Percentiles rank a stretch among this genome's conserved stretches.
phyloP scores from a whole-genome alignment of 2,329 filamentous ascomycete genomes.

The Sclerotinia trifoliorum region DNA sequence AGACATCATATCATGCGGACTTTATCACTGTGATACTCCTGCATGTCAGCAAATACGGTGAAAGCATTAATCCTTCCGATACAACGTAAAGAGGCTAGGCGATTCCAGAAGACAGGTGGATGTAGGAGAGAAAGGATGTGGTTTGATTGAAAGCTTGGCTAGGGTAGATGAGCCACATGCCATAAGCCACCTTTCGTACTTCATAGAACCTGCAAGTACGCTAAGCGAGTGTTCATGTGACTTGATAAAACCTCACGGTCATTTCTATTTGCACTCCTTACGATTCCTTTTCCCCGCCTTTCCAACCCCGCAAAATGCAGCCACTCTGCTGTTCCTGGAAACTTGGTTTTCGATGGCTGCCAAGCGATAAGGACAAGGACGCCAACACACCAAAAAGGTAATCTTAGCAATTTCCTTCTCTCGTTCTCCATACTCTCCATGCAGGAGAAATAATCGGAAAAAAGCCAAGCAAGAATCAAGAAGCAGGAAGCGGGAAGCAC shows the following conservation, averaged over 20 bases:
- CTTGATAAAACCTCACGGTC: no score
- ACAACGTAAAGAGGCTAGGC: neutral
- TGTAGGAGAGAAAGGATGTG: no score
- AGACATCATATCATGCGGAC: neutral
- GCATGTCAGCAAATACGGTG: conserved; percentile 4
- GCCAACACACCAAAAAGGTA: no score
- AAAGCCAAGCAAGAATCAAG: no score
- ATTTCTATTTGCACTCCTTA: no score
- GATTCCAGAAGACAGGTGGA: neutral
- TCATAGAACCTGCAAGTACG: no score
- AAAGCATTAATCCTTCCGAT: neutral
- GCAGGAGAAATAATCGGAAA: no score
- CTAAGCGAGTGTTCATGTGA: no score
- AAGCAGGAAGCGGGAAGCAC: neutral
- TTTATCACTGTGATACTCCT: neutral
- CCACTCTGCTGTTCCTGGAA: neutral
- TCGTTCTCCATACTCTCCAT: neutral
- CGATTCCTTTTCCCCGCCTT: conserved; percentile 14
- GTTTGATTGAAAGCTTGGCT: neutral
- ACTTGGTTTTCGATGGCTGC: conserved; percentile 9
- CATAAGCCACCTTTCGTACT: no score
- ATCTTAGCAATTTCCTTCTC: no score
- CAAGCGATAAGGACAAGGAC: neutral
- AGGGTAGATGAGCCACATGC: no score
- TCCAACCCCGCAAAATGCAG: conserved; percentile 10